Percentiles rank a stretch among this genome's conserved stretches.
Evolutionary conservation across 2,329 filamentous ascomycete species (phyloP).

Genomic region (Ophiocordyceps camponoti-floridani): DNA sequence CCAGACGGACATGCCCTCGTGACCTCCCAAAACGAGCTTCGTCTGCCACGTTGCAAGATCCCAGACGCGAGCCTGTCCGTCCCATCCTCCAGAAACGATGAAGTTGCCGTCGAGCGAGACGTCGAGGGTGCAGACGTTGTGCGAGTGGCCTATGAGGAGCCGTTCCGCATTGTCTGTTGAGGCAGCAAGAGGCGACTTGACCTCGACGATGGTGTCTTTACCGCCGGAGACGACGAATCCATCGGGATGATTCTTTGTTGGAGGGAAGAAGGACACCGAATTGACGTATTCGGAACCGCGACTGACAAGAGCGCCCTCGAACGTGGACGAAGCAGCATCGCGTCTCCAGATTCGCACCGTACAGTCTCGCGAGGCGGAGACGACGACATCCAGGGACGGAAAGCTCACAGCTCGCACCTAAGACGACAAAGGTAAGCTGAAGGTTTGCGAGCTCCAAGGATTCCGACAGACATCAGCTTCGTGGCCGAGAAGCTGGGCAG

Average conservation of each 20-base stretch:
- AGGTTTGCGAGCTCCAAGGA: neutral
- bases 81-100: constrained; percentile 88
- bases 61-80: constrained; percentile 78
- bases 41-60: constrained; percentile 70
- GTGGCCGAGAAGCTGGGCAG: constrained; percentile 74
- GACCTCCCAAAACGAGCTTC: constrained; percentile 51
- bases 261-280: constrained; percentile 57
- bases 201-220: constrained; percentile 84
- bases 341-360: constrained; percentile 78
- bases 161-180: constrained; percentile 66
- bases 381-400: constrained; percentile 49
- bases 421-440: neutral
- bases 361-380: constrained; percentile 82
- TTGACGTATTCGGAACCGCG: constrained; percentile 81
- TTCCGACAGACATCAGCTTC: constrained; percentile 58
- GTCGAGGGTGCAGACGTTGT: constrained; percentile 79
- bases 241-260: constrained; percentile 49
- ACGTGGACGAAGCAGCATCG: constrained; percentile 47
- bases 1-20: constrained; percentile 68
- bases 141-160: constrained; percentile 67
- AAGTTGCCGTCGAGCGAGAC: constrained; percentile 53
- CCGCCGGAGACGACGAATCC: constrained; percentile 78
- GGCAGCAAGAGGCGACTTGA: constrained; percentile 50
- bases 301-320: constrained; percentile 60
- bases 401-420: constrained; percentile 81